Evolutionary conservation across 192 early-diverging fungal genomes (phyloP).

Genomic region (Helicostylum pulchrum): DNA sequence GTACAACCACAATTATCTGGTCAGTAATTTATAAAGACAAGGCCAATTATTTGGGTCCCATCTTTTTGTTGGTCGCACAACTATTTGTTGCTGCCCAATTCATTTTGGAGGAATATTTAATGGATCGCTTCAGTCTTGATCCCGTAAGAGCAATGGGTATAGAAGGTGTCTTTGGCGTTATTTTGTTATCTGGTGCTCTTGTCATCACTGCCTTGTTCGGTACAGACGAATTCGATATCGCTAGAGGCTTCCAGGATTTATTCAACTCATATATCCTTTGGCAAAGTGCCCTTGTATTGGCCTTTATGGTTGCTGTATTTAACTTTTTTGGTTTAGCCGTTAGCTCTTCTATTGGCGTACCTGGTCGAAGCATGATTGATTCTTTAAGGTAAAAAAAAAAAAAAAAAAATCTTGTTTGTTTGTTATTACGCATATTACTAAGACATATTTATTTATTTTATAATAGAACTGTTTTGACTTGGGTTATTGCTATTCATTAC

Average conservation of each 20-base stretch:
- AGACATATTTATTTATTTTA: slow-evolving; percentile 10
- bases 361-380: slow-evolving; percentile 23
- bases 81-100: slow-evolving; percentile 25
- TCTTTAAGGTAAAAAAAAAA: slow-evolving; percentile 24
- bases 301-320: slow-evolving; percentile 25
- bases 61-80: slow-evolving; percentile 19
- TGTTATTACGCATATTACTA: neutral
- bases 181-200: slow-evolving; percentile 7
- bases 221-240: slow-evolving; percentile 16
- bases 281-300: slow-evolving; percentile 23
- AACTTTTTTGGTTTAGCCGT: slow-evolving; percentile 33
- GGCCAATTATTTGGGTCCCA: slow-evolving; percentile 12
- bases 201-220: slow-evolving; percentile 12
- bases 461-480: slow-evolving; percentile 23
- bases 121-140: slow-evolving; percentile 26
- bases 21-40: neutral
- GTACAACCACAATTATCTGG: slow-evolving; percentile 7
- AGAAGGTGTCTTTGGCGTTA: slow-evolving; percentile 27
- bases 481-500: slow-evolving; percentile 25
- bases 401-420: neutral
- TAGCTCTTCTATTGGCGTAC: slow-evolving; percentile 20
- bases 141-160: slow-evolving; percentile 31
- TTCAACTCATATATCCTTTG: slow-evolving; percentile 10
- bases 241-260: slow-evolving; percentile 2
- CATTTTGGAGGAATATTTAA: slow-evolving; percentile 29